phyloP scores from a whole-genome alignment of 1,284 basidiomycete genomes.

The Chiua sp. region DNA sequence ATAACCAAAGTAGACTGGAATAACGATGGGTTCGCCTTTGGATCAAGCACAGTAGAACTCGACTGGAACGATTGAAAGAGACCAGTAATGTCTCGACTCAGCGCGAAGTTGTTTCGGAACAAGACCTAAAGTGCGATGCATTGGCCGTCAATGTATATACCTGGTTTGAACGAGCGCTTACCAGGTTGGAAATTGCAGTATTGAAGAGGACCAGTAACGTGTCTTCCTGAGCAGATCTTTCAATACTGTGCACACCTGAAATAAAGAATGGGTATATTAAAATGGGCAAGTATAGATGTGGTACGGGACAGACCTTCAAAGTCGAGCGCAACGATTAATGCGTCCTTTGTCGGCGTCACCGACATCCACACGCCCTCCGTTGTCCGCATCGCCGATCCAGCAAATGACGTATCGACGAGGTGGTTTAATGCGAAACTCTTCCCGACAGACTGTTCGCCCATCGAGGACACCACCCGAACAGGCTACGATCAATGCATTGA shows the following conservation, averaged over 20 bases:
- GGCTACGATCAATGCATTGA: slow-evolving; percentile 42
- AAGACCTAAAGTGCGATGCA: slow-evolving; percentile 46
- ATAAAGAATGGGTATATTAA: neutral
- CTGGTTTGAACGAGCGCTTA: slow-evolving; percentile 29
- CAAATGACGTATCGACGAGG: slow-evolving; percentile 66
- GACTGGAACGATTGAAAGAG: slow-evolving; percentile 71
- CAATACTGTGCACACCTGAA: slow-evolving; percentile 66
- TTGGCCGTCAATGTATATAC: neutral
- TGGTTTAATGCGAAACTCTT: slow-evolving; percentile 69
- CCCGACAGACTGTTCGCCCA: slow-evolving; percentile 73
- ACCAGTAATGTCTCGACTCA: slow-evolving; percentile 61
- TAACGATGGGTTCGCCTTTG: slow-evolving; percentile 58
- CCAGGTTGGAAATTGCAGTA: slow-evolving; percentile 65
- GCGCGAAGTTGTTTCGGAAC: slow-evolving; percentile 68
- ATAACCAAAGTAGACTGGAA: slow-evolving; percentile 65
- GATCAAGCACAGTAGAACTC: slow-evolving; percentile 62
- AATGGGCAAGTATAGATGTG: neutral
- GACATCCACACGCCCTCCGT: slow-evolving; percentile 75
- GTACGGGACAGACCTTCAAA: slow-evolving; percentile 54
- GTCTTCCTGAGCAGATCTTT: slow-evolving; percentile 67
- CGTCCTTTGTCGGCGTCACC: slow-evolving; percentile 61
- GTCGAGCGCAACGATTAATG: slow-evolving; percentile 62
- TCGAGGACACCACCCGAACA: slow-evolving; percentile 67
- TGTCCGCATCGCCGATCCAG: slow-evolving; percentile 69
- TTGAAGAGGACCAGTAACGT: slow-evolving; percentile 67